These are phyloP conservation scores for Dioscorea cayenensis DNA, from an alignment of 116 monocot species.

Conservation along the genomic window DNA sequence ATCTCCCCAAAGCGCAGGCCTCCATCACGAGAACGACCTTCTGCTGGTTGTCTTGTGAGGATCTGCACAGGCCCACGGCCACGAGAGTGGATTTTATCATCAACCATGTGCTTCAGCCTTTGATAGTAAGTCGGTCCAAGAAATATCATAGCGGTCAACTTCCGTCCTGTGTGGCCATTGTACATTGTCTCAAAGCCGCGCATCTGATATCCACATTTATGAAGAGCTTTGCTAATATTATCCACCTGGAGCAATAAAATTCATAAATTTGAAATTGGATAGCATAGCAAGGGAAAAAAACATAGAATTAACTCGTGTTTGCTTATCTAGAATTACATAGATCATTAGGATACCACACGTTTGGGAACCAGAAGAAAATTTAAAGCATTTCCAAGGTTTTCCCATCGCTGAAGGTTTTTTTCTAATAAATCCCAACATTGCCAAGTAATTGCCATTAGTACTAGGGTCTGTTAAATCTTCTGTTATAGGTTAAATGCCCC, in stretches of 20 bases:
- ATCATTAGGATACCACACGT: too few relatives aligned
- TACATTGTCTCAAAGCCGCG: conserved; percentile 99
- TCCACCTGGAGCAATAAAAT: conserved; percentile 56
- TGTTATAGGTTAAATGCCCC: too few relatives aligned
- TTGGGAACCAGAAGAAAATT: too few relatives aligned
- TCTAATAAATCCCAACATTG: too few relatives aligned
- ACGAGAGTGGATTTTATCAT: conserved; percentile 98
- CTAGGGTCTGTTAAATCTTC: too few relatives aligned
- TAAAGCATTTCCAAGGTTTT: too few relatives aligned
- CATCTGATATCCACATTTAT: conserved; percentile 99
- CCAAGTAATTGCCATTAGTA: too few relatives aligned
- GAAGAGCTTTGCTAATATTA: conserved; percentile 96
- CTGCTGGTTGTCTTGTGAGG: conserved; percentile 93
- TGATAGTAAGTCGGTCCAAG: conserved; percentile 98
- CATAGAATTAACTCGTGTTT: too few relatives aligned
- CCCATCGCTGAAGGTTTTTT: too few relatives aligned
- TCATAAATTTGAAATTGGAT: too few relatives aligned
- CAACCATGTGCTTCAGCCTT: conserved; percentile 98
- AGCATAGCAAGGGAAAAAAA: too few relatives aligned
- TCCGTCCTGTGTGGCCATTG: conserved; percentile 94
- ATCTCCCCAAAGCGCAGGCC: conserved; percentile 98
- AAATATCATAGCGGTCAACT: conserved; percentile 93
- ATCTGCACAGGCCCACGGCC: conserved; percentile 99
- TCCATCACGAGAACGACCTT: conserved; percentile 92
- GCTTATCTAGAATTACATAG: too few relatives aligned